Base-by-base conservation (phyloP, 345 rosid genomes). In the Alliaria petiolata region DNA sequence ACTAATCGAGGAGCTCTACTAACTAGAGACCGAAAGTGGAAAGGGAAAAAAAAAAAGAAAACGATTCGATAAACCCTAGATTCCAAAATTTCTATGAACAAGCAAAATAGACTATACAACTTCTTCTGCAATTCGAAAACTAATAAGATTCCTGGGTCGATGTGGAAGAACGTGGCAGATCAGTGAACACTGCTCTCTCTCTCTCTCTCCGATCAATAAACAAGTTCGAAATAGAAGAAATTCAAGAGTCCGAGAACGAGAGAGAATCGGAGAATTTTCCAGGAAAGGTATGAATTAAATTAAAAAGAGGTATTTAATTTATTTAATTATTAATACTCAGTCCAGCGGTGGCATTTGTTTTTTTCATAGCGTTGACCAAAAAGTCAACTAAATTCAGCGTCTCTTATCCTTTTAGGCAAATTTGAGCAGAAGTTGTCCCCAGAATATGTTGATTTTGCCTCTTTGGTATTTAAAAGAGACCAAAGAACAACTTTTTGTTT, bases 1-100 rank as follows among this genome's bases (percentile, higher is more conserved):
- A 15, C 9, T 8, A 43, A 15, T 15, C 17, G 19, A 43, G 9
- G n/a, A 40, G 15, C 15, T 12, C 15, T 12, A 40, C 15, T 1
- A 19, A 43, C 43, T 53, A 53, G 11, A 38, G 39, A 52, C 25
- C 25, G 25, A 38, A 12, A n/a, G n/a, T n/a, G n/a, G n/a, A n/a
- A n/a, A n/a, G n/a, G 7, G 0, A 34, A 12, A 6, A 4, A 38
- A 11, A 0, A 38, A 10, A 10, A 15, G 4, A 2, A 68, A 58
- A 22, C 38, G 47, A 57, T 44, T 33, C 66, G 56, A 58, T 34
- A 69, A 57, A 35, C 22, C 65, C 47, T 69, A 69, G 57, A 45
- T 34, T 56, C 35, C 44, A 28, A 31, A 44, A 34, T 20, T n/a
- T 31, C 45, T 1, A 56, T 20, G 2, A 20, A 56, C 64, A 42